phyloP scores from a whole-genome alignment of 352 stramenopile species.

The Pythium apleroticum region DNA sequence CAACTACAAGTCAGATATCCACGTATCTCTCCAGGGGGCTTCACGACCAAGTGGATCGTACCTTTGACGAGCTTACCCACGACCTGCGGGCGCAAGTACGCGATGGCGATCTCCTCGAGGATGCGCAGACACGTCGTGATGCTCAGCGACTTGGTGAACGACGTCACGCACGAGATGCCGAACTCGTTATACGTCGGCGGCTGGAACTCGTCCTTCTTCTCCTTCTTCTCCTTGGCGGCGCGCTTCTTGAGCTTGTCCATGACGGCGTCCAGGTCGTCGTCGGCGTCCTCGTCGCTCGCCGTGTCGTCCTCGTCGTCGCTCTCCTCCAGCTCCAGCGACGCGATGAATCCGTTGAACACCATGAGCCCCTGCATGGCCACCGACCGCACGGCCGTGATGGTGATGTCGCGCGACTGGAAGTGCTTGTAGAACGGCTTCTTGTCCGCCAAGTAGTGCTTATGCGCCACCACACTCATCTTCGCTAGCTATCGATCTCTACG shows the following conservation, averaged over 20 bases:
- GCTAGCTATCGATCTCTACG: neutral
- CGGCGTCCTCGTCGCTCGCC: constrained; percentile 30
- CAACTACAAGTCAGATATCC: neutral
- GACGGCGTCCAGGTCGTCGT: constrained; percentile 23
- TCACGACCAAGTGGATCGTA: constrained; percentile 26
- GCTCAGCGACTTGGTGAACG: constrained; percentile 75
- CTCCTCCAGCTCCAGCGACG: constrained; percentile 66
- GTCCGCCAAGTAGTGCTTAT: constrained; percentile 73
- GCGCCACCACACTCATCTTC: constrained; percentile 60
- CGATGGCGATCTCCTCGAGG: constrained; percentile 67
- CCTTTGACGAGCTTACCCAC: constrained; percentile 85
- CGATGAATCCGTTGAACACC: constrained; percentile 78
- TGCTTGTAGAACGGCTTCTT: constrained; percentile 88
- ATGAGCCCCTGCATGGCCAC: constrained; percentile 67
- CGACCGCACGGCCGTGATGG: constrained; percentile 63
- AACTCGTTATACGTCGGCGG: constrained; percentile 63
- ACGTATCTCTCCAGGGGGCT: neutral
- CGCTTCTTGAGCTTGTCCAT: constrained; percentile 28
- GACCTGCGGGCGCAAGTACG: constrained; percentile 49
- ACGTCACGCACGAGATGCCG: constrained; percentile 44
- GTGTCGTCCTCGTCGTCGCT: constrained; percentile 53
- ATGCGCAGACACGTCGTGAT: constrained; percentile 80
- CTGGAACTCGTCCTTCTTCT: constrained; percentile 42
- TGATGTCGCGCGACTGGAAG: constrained; percentile 68
- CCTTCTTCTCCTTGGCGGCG: constrained; percentile 6